Evolutionary conservation across 257 asterid genomes (phyloP).

Genomic region (Paraleonurus japonicus): DNA sequence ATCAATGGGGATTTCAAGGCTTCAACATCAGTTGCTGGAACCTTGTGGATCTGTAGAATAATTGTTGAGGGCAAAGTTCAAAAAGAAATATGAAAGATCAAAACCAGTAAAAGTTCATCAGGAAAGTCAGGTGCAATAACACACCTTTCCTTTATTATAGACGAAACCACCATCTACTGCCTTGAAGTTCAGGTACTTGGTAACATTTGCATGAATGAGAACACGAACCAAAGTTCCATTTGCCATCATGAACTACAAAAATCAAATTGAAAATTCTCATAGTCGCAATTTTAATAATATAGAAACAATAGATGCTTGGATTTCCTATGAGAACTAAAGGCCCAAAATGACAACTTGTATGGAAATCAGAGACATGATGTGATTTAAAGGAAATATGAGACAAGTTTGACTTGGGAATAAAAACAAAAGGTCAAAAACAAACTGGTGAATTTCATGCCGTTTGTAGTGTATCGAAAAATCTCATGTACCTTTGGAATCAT

Average conservation of each 20-base stretch:
- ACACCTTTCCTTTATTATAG: constrained; percentile 93
- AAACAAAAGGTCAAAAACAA: background rate
- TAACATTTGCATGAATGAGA: constrained; percentile 85
- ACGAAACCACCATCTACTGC: constrained; percentile 99
- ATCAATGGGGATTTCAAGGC: constrained; percentile 89
- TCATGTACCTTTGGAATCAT: constrained; percentile 87
- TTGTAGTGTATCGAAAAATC: background rate
- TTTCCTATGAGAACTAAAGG: background rate
- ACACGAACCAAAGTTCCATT: constrained; percentile 94
- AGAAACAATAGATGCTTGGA: background rate
- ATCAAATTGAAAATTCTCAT: background rate
- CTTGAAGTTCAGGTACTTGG: constrained; percentile 97
- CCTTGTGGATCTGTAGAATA: constrained; percentile 74
- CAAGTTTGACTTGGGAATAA: background rate
- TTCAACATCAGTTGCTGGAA: constrained; percentile 99
- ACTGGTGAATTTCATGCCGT: background rate
- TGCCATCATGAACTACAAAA: constrained; percentile 89
- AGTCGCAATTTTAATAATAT: background rate
- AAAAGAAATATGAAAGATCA: background rate
- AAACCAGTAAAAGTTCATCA: background rate
- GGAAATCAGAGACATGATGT: background rate
- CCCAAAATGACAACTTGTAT: background rate
- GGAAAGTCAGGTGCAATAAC: constrained; percentile 5
- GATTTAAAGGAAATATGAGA: background rate
- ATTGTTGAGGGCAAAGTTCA: constrained; percentile 11